Evolutionary conservation across 2,329 filamentous ascomycete species (phyloP), one percentile per base, ranked within the genome.

Genomic region (Lomentospora prolificans): DNA sequence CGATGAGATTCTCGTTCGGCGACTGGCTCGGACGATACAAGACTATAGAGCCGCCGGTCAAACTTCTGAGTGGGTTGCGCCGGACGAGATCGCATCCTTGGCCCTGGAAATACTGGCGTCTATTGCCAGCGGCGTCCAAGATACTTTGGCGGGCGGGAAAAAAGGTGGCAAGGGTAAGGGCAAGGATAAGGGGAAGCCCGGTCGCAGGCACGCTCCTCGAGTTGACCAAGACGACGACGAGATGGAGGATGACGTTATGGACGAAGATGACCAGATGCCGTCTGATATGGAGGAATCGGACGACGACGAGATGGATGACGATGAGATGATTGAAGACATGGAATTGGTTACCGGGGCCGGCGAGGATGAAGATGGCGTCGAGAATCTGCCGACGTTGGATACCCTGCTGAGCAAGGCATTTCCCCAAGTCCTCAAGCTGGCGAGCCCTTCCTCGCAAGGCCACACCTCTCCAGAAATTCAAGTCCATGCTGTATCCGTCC

Each of bases 31-130:
- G 4, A 67, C 67, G 0, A 62, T 78, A n/a, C 69, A 70, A 53
- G 64, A 65, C 55, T 60, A 60, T 51, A 59, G 56, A 52, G 30
- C 44, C 7, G 39, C 46, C 3, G 8, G n/a, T 12, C 54, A 55
- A 12, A 55, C 54, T 12, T 44, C 56, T 24, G 57, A 60, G 27
- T 73, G 69, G 63, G 69, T 70, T 7, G 71, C 68, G 58, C 68
- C 73, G 1, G 60, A 68, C 6, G 77, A 80, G 59, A 72, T 76
- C 39, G 66, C 79, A 53, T 73, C 79, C 62, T 66, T 82, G 14
- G 80, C 81, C 3, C 68, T 87, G 0, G 81, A 86, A 65, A 79
- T 83, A 14, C 70, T 85, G 0, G 83, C 82, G 3, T 82, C 82
- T 5, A 85, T 87, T 50, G 82, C 81, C 44, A 85, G 81, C 2